phyloP scores from a whole-genome alignment of 202 grass and related monocot species.

The Zizania palustris region DNA sequence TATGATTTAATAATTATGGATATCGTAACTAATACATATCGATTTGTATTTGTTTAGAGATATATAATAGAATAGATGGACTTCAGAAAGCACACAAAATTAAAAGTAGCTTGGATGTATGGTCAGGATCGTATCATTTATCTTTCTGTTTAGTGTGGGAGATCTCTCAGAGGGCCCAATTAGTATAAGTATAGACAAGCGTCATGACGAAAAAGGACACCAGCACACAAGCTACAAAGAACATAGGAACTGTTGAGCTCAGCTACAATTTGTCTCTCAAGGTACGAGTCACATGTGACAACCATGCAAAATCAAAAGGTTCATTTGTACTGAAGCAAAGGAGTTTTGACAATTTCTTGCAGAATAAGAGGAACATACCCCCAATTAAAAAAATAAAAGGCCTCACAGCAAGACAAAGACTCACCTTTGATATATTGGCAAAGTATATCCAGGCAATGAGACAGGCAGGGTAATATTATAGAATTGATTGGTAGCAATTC shows the following conservation, averaged over 20 bases:
- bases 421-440: background rate
- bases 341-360: slow-evolving; percentile 1
- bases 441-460: background rate
- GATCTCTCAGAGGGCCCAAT: no score
- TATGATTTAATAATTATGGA: no score
- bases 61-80: no score
- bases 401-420: background rate
- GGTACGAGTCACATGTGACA: background rate
- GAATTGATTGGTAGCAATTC: background rate
- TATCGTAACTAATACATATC: no score
- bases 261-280: background rate
- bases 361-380: background rate
- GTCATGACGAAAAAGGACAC: background rate
- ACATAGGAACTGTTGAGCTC: background rate
- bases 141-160: no score
- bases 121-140: no score
- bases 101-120: no score
- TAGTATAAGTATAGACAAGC: no score
- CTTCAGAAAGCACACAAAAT: no score
- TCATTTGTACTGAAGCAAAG: background rate
- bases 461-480: background rate
- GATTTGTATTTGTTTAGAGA: no score
- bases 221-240: background rate
- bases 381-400: background rate
- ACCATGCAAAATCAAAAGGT: background rate